Evolutionary conservation across 441 rosid species (phyloP).

Genomic region (Euphorbia schlechtendalii): DNA sequence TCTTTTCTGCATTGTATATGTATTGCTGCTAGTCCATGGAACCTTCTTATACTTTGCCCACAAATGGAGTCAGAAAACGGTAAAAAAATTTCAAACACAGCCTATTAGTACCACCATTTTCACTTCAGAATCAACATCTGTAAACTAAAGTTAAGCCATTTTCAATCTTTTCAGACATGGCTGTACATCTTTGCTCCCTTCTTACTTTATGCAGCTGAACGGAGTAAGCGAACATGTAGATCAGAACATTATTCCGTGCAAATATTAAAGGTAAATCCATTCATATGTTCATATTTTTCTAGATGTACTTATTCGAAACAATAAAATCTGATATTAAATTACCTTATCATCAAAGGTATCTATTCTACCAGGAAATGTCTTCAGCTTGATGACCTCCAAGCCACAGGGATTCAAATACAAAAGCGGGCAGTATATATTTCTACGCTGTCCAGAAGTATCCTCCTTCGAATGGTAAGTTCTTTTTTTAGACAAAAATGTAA

Average conservation of each 20-base stretch:
- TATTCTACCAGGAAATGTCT: conserved; percentile 80
- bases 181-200: conserved; percentile 77
- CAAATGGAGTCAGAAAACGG: conserved; percentile 70
- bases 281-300: neutral
- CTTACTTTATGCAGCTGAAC: conserved; percentile 69
- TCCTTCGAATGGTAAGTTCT: conserved; percentile 73
- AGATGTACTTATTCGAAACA: neutral
- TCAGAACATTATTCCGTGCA: conserved; percentile 68
- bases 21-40: conserved; percentile 75
- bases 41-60: conserved; percentile 57
- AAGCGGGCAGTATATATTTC: conserved; percentile 94
- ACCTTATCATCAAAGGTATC: conserved; percentile 53
- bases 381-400: conserved; percentile 75
- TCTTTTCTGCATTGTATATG: conserved; percentile 65
- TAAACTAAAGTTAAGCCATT: conserved; percentile 6
- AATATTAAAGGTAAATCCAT: conserved; percentile 50
- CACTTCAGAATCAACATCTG: neutral
- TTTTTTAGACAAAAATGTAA: too few species aligned
- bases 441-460: conserved; percentile 79
- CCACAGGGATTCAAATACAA: conserved; percentile 86
- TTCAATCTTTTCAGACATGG: conserved; percentile 68
- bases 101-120: neutral
- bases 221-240: conserved; percentile 68
- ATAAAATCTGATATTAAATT: conserved; percentile 10
- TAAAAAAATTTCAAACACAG: conserved; percentile 33